Base-by-base conservation (phyloP, 257 asterid species). In the Nicotiana tomentosiformis region DNA sequence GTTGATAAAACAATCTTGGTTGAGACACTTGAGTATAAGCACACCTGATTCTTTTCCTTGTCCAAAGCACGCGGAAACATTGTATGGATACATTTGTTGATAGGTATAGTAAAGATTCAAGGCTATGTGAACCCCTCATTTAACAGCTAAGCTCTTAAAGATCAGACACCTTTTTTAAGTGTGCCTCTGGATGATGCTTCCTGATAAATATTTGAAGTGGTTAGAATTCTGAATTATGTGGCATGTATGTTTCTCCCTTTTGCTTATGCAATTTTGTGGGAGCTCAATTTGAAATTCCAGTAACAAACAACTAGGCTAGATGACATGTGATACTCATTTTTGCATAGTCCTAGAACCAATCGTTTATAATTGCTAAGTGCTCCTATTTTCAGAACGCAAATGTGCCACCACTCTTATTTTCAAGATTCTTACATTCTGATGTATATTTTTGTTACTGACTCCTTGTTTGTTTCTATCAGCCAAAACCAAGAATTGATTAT, bases 401-500 rank as follows among this genome's bases (percentile, higher is more conserved):
- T 7, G 14, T 3, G 39, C 78, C 33, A 15, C 60, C 78, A 20
- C 9, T n/a, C 33, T n/a, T 39, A n/a, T 37, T 72, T 8, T 12
- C 20, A 9, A 20, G 60, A 72, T 72, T 43, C 51, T 43, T 3
- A 72, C 20, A 3, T 43, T 72, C 60, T 46, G 20, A 72, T 72
- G 14, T 72, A 46, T 10, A 46, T 39, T 10, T 10, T 3, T 46
- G 60, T 72, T 20, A 20, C 32, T 76, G 82, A 17, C 72, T 46
- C 61, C 35, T 84, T 80, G 85, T 76, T 82, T 39, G 81, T 77
- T 43, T 79, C 80, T 79, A 77, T 85, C 92, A 96, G 99, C 99
- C 99, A 79, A 88, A 91, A 87, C 99, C 99, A 78, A 90, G 91
- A 82, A 96, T 96, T 56, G 98, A 96, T 88, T 96, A 96, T 85